Conservation (phyloP, 2,329 filamentous ascomycete genomes). For the Tolypocladium capitatum region DNA sequence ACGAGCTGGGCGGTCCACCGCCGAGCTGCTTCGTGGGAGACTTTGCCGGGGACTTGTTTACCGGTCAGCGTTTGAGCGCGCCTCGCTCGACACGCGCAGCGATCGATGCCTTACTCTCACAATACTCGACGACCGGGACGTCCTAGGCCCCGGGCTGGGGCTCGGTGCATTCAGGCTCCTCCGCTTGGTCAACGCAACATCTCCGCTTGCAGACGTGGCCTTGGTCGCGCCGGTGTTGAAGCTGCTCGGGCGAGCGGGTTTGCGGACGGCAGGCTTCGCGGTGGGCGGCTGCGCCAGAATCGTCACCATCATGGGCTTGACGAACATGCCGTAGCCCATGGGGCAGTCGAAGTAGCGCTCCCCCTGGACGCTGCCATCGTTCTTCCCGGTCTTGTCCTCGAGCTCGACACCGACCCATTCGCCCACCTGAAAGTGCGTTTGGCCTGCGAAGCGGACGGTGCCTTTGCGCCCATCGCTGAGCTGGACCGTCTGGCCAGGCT, state of each 20-base stretch:
- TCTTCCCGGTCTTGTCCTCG: constrained; percentile 72
- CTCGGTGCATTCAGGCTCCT: constrained; percentile 61
- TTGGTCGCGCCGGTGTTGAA: constrained; percentile 26
- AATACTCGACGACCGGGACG: constrained; percentile 41
- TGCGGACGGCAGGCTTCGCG: constrained; percentile 25
- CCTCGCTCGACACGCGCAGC: neutral
- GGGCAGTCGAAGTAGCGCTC: constrained; percentile 79
- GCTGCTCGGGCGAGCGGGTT: constrained; percentile 35
- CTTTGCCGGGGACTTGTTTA: constrained; percentile 55
- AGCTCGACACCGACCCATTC: constrained; percentile 88
- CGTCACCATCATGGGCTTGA: constrained; percentile 57
- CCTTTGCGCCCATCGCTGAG: constrained; percentile 67
- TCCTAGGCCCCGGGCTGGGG: constrained; percentile 54
- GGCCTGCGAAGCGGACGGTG: constrained; percentile 68
- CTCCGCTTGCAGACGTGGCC: constrained; percentile 26
- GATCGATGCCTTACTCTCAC: constrained; percentile 33
- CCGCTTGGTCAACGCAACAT: constrained; percentile 44
- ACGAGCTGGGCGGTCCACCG: constrained; percentile 41
- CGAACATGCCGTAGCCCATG: constrained; percentile 70
- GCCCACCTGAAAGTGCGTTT: constrained; percentile 65
- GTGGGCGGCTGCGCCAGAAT: constrained; percentile 37
- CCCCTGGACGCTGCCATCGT: constrained; percentile 82
- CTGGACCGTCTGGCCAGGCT: constrained; percentile 61
- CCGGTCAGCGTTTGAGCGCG: neutral
- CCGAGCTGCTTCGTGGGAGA: constrained; percentile 64